Percentiles rank a stretch among this genome's conserved stretches.
These are phyloP conservation scores for Fermentozyma sake DNA, from an alignment of 1,139 yeast genomes.

Conservation along the genomic window DNA sequence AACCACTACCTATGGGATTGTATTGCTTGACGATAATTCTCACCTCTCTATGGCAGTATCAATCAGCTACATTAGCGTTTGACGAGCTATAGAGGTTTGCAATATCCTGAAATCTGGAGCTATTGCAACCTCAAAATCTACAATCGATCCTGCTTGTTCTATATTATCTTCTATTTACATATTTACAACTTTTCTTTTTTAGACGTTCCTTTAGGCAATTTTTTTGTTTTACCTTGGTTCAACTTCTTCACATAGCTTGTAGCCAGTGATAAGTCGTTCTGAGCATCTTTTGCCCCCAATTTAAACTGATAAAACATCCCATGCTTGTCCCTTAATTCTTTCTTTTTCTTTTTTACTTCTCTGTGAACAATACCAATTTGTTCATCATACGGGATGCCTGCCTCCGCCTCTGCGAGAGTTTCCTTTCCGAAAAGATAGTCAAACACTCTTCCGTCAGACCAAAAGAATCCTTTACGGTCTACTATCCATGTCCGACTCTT, in stretches of 20 bases:
- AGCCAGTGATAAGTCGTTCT: conserved; percentile 2
- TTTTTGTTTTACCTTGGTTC: conserved; percentile 2
- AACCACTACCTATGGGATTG: too few relatives aligned
- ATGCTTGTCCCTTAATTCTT: conserved; percentile 34
- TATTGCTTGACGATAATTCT: too few relatives aligned
- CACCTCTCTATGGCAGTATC: too few relatives aligned
- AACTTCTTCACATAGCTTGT: conserved; percentile 5
- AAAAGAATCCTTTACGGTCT: conserved; percentile 75
- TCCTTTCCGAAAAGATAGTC: conserved; percentile 80
- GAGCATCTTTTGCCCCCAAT: conserved; percentile 23
- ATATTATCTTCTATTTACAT: too few relatives aligned
- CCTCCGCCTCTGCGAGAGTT: conserved; percentile 68
- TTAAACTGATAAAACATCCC: conserved; percentile 41
- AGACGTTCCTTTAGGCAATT: too few relatives aligned
- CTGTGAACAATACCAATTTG: conserved; percentile 40
- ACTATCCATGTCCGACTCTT: conserved; percentile 64
- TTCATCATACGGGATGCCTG: conserved; percentile 66
- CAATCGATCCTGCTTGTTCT: too few relatives aligned
- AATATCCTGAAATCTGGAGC: too few relatives aligned
- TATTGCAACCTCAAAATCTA: too few relatives aligned
- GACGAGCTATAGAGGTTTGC: too few relatives aligned
- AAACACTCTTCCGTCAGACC: conserved; percentile 88
- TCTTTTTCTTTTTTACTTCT: conserved; percentile 36
- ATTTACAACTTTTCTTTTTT: too few relatives aligned
- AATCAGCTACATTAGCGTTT: too few relatives aligned